Percentiles rank a stretch among this genome's conserved stretches.
phyloP scores from a whole-genome alignment of 805 yeast species.

The Groenewaldozyma salmanticensis region DNA sequence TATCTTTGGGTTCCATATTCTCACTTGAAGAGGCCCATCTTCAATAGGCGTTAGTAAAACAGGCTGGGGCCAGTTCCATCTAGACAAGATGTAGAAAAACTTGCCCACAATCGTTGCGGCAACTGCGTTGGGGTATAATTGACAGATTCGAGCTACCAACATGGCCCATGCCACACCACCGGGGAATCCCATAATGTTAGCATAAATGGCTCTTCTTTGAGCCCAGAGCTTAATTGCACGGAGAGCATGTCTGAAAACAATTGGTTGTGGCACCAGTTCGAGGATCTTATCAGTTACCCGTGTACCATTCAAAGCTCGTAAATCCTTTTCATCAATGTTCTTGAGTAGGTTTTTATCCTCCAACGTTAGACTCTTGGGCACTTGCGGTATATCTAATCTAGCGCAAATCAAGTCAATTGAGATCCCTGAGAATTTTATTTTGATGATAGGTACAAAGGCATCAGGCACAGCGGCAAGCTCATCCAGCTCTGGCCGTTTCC shows the following conservation, averaged over 20 bases:
- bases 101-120: slow-evolving; percentile 85
- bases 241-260: slow-evolving; percentile 84
- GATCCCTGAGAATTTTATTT: slow-evolving; percentile 80
- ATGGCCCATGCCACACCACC: slow-evolving; percentile 99
- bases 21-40: slow-evolving; percentile 92
- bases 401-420: slow-evolving; percentile 89
- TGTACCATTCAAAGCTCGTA: slow-evolving; percentile 88
- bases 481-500: slow-evolving; percentile 70
- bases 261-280: slow-evolving; percentile 81
- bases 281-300: slow-evolving; percentile 94
- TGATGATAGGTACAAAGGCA: slow-evolving; percentile 95
- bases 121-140: slow-evolving; percentile 90
- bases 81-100: slow-evolving; percentile 73
- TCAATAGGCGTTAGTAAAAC: slow-evolving; percentile 86
- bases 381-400: slow-evolving; percentile 68
- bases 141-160: slow-evolving; percentile 97
- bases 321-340: slow-evolving; percentile 84
- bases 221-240: slow-evolving; percentile 97
- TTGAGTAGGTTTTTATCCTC: slow-evolving; percentile 77
- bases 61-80: slow-evolving; percentile 99
- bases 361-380: slow-evolving; percentile 64
- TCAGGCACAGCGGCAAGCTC: slow-evolving; percentile 93
- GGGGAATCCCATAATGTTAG: slow-evolving; percentile 92
- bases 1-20: slow-evolving; percentile 93
- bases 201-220: slow-evolving; percentile 86